These are phyloP conservation scores for Pelomyxa schiedti DNA, from an alignment of 78 protist species.

Conservation along the genomic window DNA sequence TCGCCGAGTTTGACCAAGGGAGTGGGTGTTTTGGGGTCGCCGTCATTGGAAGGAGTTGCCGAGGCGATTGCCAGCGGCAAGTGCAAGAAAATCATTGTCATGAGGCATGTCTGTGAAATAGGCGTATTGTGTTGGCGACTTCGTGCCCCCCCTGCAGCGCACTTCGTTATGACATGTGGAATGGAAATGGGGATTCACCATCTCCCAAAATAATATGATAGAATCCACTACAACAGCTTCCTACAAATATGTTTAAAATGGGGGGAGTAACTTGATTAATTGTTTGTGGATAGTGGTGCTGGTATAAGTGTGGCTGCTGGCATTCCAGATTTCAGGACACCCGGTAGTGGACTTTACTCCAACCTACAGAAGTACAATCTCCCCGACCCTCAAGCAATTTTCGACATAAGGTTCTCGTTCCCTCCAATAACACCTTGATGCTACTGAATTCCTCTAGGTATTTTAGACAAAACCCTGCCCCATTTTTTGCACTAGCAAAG, in stretches of 20 bases:
- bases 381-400: conserved; percentile 67
- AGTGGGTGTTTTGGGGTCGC: too few species aligned
- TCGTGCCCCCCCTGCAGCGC: too few species aligned
- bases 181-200: too few species aligned
- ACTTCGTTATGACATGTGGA: too few species aligned
- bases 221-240: too few species aligned
- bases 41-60: conserved; percentile 12
- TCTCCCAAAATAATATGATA: too few species aligned
- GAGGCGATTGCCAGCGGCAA: conserved; percentile 19
- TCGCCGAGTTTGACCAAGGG: too few species aligned
- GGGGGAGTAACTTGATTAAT: too few species aligned
- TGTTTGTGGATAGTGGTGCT: neutral
- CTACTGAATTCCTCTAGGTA: neutral
- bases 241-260: too few species aligned
- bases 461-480: neutral
- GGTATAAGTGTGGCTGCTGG: conserved; percentile 56
- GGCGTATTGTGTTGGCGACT: neutral
- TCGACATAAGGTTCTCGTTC: conserved; percentile 30
- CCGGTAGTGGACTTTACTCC: conserved; percentile 68
- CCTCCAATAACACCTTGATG: neutral
- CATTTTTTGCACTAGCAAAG: too few species aligned
- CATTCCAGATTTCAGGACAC: conserved; percentile 80
- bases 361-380: conserved; percentile 64
- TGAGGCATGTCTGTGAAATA: conserved; percentile 25
- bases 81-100: conserved; percentile 31